These are phyloP conservation scores for Irpex lacteus DNA, from an alignment of 1,284 basidiomycete genomes.

Conservation along the genomic window DNA sequence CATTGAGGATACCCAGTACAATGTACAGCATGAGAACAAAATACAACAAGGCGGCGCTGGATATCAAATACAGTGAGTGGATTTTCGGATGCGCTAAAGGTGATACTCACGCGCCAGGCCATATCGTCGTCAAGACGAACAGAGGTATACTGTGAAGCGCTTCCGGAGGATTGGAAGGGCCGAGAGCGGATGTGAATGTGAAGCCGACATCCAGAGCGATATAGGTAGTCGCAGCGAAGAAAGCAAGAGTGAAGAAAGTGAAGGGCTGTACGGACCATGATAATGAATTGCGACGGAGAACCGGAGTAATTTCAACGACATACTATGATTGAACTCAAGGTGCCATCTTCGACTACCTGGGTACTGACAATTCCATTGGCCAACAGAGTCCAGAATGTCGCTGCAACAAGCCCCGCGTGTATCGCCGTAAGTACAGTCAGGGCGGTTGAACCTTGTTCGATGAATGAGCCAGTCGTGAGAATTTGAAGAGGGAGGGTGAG, in stretches of 20 bases:
- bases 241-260: conserved; percentile 51
- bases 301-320: conserved; percentile 26
- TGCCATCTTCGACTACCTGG: conserved; percentile 83
- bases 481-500: conserved; percentile 75
- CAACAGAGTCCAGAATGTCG: conserved; percentile 76
- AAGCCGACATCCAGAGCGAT: conserved; percentile 78
- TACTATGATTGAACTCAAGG: conserved; percentile 65
- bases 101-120: conserved; percentile 72
- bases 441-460: conserved; percentile 69
- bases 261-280: conserved; percentile 49
- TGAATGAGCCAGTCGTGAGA: conserved; percentile 71
- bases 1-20: conserved; percentile 66
- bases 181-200: conserved; percentile 57
- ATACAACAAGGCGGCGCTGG: conserved; percentile 66
- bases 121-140: conserved; percentile 79
- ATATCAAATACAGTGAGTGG: conserved; percentile 5
- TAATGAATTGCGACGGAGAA: neutral
- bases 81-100: conserved; percentile 1
- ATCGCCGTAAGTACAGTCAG: conserved; percentile 74
- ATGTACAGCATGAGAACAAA: conserved; percentile 74
- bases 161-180: conserved; percentile 53
- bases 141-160: conserved; percentile 63
- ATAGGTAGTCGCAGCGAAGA: conserved; percentile 73
- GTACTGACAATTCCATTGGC: conserved; percentile 79
- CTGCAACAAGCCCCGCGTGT: conserved; percentile 66